Percentiles rank a stretch among this genome's conserved stretches.
Conservation (phyloP, 768 basidiomycete genomes). For the Termitomyces sp. region DNA sequence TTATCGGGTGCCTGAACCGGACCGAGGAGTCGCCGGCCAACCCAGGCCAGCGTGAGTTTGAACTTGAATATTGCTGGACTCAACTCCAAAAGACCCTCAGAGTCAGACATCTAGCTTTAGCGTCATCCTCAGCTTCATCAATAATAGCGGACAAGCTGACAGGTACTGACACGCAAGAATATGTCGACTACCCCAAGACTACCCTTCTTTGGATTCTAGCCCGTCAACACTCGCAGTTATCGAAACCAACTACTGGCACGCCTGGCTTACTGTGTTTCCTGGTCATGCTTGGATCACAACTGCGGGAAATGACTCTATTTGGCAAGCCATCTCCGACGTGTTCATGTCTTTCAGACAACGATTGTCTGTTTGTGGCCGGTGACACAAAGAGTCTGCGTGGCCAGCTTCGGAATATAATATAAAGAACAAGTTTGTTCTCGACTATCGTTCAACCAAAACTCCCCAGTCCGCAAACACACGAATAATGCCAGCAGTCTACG, state of each 20-base stretch:
- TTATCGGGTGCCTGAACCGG: neutral
- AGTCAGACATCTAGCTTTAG: too few relatives aligned
- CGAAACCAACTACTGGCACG: too few relatives aligned
- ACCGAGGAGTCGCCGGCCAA: neutral
- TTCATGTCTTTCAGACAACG: neutral
- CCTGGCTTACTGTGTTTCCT: too few relatives aligned
- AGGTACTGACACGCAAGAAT: too few relatives aligned
- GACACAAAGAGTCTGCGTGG: neutral
- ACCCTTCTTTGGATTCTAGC: too few relatives aligned
- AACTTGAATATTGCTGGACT: too few relatives aligned
- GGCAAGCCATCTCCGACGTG: neutral
- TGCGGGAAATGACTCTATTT: neutral
- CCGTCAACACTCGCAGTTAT: too few relatives aligned
- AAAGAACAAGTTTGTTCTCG: neutral
- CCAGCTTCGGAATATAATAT: neutral
- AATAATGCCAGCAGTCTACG: slow-evolving; percentile 13
- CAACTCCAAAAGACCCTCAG: too few relatives aligned
- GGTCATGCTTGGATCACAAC: neutral
- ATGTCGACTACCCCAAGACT: too few relatives aligned
- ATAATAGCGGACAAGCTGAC: neutral
- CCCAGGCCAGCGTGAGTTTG: too few relatives aligned
- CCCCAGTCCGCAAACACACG: too few relatives aligned
- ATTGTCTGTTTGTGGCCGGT: neutral
- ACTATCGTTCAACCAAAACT: neutral
- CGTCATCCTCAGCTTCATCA: too few relatives aligned